These are phyloP conservation scores for Botryotinia calthae DNA, from an alignment of 2,329 filamentous ascomycete species.

Conservation along the genomic window DNA sequence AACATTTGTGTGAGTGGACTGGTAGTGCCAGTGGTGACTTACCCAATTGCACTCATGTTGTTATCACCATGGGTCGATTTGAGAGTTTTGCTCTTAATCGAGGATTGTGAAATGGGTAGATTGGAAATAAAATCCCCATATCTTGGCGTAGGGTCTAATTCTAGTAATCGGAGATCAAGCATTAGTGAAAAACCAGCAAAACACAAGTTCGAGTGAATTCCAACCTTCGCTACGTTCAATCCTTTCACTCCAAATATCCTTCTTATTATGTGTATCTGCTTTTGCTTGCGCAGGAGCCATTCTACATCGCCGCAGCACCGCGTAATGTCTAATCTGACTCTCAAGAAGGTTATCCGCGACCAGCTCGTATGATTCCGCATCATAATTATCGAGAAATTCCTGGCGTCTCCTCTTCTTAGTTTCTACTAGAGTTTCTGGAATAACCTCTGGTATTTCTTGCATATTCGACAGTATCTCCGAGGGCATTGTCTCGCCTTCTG, in stretches of 20 bases:
- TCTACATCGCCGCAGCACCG: not conserved
- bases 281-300: not conserved
- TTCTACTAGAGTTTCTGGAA: not conserved
- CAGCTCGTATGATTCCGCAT: not conserved
- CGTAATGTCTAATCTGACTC: not conserved
- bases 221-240: not conserved
- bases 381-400: not conserved
- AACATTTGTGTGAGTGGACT: no score
- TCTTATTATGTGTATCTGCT: not conserved
- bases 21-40: not conserved
- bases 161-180: not conserved
- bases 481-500: not conserved
- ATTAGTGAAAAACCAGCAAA: not conserved
- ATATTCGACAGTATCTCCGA: not conserved
- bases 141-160: not conserved
- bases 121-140: not conserved
- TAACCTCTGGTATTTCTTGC: not conserved
- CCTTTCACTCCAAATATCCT: not conserved
- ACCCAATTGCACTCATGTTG: not conserved
- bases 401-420: not conserved
- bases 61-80: not conserved
- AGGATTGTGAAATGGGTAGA: no score
- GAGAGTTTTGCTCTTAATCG: not conserved
- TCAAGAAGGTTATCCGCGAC: not conserved
- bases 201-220: no score